Conservation (phyloP, 805 yeast species). For the Zygoascus tannicola region DNA sequence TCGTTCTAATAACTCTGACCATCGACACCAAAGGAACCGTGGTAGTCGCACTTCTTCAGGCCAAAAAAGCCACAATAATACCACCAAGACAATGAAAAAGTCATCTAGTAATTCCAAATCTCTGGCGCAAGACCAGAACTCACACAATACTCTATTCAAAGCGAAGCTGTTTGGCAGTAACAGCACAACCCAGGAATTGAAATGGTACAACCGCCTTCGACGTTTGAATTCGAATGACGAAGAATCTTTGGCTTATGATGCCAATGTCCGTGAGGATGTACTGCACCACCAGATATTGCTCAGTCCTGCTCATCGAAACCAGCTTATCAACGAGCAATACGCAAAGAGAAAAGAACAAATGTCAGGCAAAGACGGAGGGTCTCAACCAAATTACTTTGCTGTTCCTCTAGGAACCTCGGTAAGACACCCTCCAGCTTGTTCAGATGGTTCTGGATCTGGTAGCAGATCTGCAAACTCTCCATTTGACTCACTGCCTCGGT, state of each 20-base stretch:
- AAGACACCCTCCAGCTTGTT: not conserved
- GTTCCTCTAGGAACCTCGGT: not conserved
- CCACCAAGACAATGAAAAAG: not conserved
- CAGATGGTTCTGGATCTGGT: too few species aligned
- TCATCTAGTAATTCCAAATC: not conserved
- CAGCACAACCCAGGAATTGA: not conserved
- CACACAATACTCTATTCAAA: not conserved
- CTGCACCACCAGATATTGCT: too few species aligned
- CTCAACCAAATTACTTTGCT: not conserved
- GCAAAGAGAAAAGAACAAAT: too few species aligned
- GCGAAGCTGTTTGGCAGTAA: not conserved
- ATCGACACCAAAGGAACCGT: not conserved
- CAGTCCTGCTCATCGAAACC: too few species aligned
- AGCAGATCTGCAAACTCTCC: not conserved
- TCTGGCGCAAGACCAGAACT: not conserved
- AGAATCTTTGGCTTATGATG: slow-evolving; percentile 1
- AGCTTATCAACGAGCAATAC: too few species aligned
- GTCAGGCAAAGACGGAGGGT: too few species aligned
- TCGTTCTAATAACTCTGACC: not conserved
- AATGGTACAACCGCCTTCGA: slow-evolving; percentile 2
- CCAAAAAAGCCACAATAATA: too few species aligned
- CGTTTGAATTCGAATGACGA: slow-evolving; percentile 2
- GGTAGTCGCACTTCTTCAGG: too few species aligned
- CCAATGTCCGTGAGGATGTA: too few species aligned
- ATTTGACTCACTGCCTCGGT: not conserved